Base-by-base conservation (phyloP, 2,329 filamentous ascomycete genomes). In the Sphaerulina vaccinii region DNA sequence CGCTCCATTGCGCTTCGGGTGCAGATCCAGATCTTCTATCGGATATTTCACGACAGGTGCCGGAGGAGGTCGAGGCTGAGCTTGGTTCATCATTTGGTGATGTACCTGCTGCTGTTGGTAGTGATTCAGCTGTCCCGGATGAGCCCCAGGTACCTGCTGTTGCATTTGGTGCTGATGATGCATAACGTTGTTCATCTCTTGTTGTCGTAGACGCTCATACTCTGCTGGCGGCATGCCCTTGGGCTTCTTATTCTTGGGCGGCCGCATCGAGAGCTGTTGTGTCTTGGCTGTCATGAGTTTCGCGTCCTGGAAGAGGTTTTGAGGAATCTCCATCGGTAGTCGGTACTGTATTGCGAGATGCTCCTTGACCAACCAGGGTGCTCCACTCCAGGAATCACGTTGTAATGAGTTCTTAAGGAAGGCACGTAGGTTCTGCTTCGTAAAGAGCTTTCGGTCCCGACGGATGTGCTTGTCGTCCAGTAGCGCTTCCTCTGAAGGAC, bases 341-440 rank as follows among this genome's bases (percentile, higher is more conserved):
- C 89, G 85, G 70, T 93, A 96, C 57, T 85, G 80, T 39, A 83
- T 82, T 1, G 93, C 93, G 53, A 95, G 84, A 48, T 90, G 85
- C 29, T 87, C 81, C 72, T 95, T 96, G 15, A 97, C 92, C 49
- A 95, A 75, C 93, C 93, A 99, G 0, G 93, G 92, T 0, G 93
- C 93, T n/a, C 92, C 92, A 55, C 85, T 92, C 90, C 91, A 97
- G 3, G 90, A 83, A 65, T 97, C 93, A 55, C 92, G 79, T 1
- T 85, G 87, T n/a, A 96, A 87, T 0, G 90, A 93, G 70, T 95
- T 91, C 68, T 96, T 96, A 58, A 99, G 88, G 60, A 96, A 99
- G 5, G 90, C 90, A 27, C 92, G 85, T 35, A 99, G 77, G 69
- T 96, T 91, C 42, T 91, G 85, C 72, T 99, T 97, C 22, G 92